Base-by-base conservation (phyloP, 345 rosid genomes). In the Populus tremula region DNA sequence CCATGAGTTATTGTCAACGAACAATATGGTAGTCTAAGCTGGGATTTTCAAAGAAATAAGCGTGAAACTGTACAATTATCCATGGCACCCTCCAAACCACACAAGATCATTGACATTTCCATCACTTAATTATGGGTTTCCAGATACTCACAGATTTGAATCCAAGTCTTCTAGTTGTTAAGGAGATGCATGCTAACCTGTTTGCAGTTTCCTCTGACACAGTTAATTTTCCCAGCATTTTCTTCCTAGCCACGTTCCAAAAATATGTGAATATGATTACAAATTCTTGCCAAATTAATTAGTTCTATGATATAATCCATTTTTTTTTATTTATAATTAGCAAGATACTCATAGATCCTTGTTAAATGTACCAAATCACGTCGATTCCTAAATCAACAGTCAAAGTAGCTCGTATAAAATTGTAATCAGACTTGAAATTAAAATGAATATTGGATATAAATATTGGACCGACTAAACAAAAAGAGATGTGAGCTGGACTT, bases 31-130 rank as follows among this genome's bases (percentile, higher is more conserved):
- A 33, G 36, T 65, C 64, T 35, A 31, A 49, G 5, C 21, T 43
- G 25, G 70, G n/a, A 45, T 29, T 29, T 63, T 64, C 59, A 43
- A 20, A 21, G 29, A 74, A 65, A 47, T 66, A 14, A 27, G 45
- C 64, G 29, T 2, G 21, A 3, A 16, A 0, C n/a, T 8, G 14
- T 33, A 16, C 16, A 29, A 59, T 45, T 27, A 21, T 36, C 45
- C 2, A 10, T 4, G 11, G 12, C 27, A n/a, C 14, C 63, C 63
- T 56, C 63, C 10, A 9, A 56, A 56, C 63, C 11, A n/a, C 17
- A 10, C 10, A 12, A 20, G n/a, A 75, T 75, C 64, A 35, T 49
- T 75, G 78, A 66, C 78, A 66, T 77, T 61, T 77, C 21, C 23
- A 8, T 39, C 20, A 29, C 23, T 45, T 39, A 47, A 18, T 29